Conservation (phyloP, 2,329 filamentous ascomycete genomes). For the Macroventuria anomochaeta region DNA sequence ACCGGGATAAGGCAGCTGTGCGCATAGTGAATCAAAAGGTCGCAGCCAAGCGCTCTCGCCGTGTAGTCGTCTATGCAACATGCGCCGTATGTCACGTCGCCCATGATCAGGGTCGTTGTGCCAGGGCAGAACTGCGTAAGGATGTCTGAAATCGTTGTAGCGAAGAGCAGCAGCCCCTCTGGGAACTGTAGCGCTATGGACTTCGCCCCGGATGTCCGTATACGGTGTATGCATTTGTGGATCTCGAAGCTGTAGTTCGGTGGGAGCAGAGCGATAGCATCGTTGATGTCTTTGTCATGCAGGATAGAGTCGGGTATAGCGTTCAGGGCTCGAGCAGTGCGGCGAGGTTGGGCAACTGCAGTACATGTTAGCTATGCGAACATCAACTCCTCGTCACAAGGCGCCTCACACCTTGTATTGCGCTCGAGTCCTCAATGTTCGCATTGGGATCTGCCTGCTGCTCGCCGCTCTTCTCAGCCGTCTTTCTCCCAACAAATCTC, state of each 20-base stretch:
- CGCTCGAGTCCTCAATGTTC: conserved; percentile 66
- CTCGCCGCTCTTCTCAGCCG: conserved; percentile 65
- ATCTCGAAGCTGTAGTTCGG: conserved; percentile 99
- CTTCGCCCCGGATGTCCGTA: conserved; percentile 78
- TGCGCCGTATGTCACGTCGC: conserved; percentile 96
- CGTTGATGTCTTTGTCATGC: conserved; percentile 82
- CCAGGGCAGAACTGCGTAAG: conserved; percentile 91
- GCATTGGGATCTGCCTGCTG: conserved; percentile 46
- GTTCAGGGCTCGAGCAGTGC: conserved; percentile 82
- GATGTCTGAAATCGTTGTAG: conserved; percentile 97
- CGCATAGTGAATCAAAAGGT: conserved; percentile 94
- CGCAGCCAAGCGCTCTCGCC: conserved; percentile 89
- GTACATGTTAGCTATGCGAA: conserved; percentile 5
- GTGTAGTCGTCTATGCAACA: conserved; percentile 99
- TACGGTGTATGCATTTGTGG: conserved; percentile 95
- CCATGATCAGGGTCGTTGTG: conserved; percentile 95
- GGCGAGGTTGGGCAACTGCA: conserved; percentile 72
- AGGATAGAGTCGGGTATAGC: conserved; percentile 88
- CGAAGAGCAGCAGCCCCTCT: conserved; percentile 92
- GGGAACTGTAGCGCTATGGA: conserved; percentile 96
- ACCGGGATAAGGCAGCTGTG: conserved; percentile 97
- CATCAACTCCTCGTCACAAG: neutral
- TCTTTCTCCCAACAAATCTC: conserved; percentile 85
- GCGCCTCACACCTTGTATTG: conserved; percentile 68
- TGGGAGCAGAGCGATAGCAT: conserved; percentile 84